Base-by-base conservation (phyloP, 257 asterid species). In the Plectranthus barbatus region DNA sequence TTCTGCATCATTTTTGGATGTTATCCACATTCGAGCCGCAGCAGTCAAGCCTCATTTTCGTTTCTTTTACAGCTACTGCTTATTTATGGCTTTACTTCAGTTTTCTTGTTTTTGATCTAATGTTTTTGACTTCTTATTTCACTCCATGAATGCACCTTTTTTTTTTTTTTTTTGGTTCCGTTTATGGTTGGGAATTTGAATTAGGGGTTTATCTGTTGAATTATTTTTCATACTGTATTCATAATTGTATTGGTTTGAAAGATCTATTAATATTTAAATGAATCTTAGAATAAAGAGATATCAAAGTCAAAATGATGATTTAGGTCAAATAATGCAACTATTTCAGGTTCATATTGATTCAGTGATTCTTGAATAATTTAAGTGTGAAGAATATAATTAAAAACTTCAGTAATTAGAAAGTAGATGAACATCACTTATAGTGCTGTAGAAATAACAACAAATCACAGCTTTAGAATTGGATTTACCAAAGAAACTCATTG, bases 11-110 rank as follows among this genome's bases (percentile, higher is more conserved):
- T 23, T 56, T 66, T 74, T 74, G 86, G 80, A 72, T 58, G 71
- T 52, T 75, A 78, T 78, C 81, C 79, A 71, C 52, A 74, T 58
- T 73, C 73, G 55, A 55, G 70, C 77, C 56, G 63, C 80, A 56
- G 57, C 75, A 67, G 71, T 55, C 76, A 67, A 13, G 74, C 72
- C 65, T 62, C 45, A 74, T n/a, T 67, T 76, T 40, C 51, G 62
- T 56, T 64, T 49, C 33, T 56, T 54, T 66, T 70, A 62, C 67
- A 61, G 26, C 50, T 24, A 11, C 34, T 37, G n/a, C 20, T 21
- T n/a, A 31, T 37, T 41, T 49, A 9, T 53, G 12, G 48, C 8
- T 18, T 64, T 0, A 15, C 18, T 23, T 8, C 53, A 41, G 46
- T 66, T 5, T 19, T 66, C 70, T 65, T n/a, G 26, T 7, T 45